Conservation (phyloP, 2,329 filamentous ascomycete species). For the Fusarium verrucosum region DNA sequence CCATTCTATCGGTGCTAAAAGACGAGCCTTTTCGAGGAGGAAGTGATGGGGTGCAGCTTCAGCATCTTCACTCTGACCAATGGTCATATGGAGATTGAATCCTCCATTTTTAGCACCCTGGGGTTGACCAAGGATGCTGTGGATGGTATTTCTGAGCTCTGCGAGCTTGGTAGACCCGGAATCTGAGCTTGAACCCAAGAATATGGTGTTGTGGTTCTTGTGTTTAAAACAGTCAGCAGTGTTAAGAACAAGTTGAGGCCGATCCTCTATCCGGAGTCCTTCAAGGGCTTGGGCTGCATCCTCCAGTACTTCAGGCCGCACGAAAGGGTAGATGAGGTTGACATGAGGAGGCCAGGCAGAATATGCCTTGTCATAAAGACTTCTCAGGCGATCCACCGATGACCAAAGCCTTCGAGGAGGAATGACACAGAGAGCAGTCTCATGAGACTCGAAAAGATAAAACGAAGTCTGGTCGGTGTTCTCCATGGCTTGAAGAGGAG, state of each 20-base stretch:
- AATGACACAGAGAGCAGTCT: constrained; percentile 70
- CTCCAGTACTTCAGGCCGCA: constrained; percentile 57
- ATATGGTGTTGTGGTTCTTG: constrained; percentile 61
- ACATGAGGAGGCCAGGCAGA: constrained; percentile 72
- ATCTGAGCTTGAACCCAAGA: constrained; percentile 46
- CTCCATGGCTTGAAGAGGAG: constrained; percentile 20
- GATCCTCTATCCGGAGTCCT: constrained; percentile 20
- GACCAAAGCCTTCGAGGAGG: constrained; percentile 60
- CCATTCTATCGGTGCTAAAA: constrained; percentile 61
- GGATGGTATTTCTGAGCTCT: constrained; percentile 49
- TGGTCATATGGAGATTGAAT: constrained; percentile 63
- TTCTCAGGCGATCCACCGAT: constrained; percentile 63
- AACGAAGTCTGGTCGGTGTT: background rate
- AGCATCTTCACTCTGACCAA: constrained; percentile 65
- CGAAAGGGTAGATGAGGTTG: constrained; percentile 74
- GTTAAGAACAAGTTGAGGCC: constrained; percentile 49
- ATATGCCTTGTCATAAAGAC: constrained; percentile 69
- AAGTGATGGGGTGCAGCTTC: constrained; percentile 58
- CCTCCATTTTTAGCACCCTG: constrained; percentile 10
- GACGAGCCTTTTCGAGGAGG: constrained; percentile 61
- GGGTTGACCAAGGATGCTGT: constrained; percentile 49
- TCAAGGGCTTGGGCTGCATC: constrained; percentile 50
- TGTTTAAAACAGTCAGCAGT: constrained; percentile 59
- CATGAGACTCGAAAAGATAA: constrained; percentile 52
- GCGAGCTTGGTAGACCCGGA: constrained; percentile 38